Base-by-base conservation (phyloP, 345 rosid genomes). In the Salix arbutifolia region DNA sequence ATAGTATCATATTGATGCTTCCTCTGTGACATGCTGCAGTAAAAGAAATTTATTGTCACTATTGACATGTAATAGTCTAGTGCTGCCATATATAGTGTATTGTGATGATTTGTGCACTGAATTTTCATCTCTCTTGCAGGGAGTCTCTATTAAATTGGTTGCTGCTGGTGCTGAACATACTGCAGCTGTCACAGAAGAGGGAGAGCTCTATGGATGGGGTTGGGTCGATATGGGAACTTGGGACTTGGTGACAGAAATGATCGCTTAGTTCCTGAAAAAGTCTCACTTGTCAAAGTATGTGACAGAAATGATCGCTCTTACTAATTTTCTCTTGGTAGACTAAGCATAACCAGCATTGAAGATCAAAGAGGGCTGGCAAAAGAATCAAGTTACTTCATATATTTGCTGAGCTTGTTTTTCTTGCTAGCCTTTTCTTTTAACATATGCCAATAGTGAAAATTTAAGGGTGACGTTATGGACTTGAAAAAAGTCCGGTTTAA, bases 131-230 rank as follows among this genome's bases (percentile, higher is more conserved):
- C 62, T 77, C 38, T 52, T 89, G 86, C 81, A 96, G 98, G 92
- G 92, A 50, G 80, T 87, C 48, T 80, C 90, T 10, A 83, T 92
- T 81, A 96, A 90, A 90, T 84, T 91, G 94, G 97, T 96, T 50
- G 97, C 97, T 75, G 96, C 96, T 78, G 98, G 97, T 80, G 98
- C 98, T 74, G 99, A 96, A 80, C 99, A 96, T 87, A 91, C 96
- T 77, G 98, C 91, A 60, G 99, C 98, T 72, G 89, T 93, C 73
- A 83, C 98, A 73, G 96, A 93, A 88, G 90, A 88, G 76, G 99
- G 99, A 79, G 91, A 87, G 46, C 94, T 96, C 23, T 93, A 91
- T 87, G 99, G 99, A 76, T 96, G 99, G 99, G 99, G 33, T 31
- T 31, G 33, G 98, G 99, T 11, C 83, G 96, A 60, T 93, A 96